These are phyloP conservation scores for Udeniomyces megalosporus DNA, from an alignment of 768 basidiomycete species.

Conservation along the genomic window DNA sequence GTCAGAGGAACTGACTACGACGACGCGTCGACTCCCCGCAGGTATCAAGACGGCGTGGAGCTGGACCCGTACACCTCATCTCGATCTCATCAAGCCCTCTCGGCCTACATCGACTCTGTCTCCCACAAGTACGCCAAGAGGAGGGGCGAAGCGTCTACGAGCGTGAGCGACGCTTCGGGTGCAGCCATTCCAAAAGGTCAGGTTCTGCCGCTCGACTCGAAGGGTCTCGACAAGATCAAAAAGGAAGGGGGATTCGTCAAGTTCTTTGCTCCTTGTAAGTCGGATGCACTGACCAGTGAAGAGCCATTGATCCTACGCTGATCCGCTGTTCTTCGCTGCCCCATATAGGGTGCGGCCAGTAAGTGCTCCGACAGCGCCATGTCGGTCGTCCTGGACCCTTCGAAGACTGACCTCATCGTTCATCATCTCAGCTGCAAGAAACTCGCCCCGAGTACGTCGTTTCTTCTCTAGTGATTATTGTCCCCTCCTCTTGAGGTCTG, in stretches of 20 bases:
- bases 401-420: background rate
- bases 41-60: constrained; percentile 42
- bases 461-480: background rate
- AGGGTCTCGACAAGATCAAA: constrained; percentile 28
- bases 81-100: background rate
- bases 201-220: constrained; percentile 31
- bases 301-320: background rate
- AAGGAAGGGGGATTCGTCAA: constrained; percentile 44
- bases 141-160: too few relatives aligned
- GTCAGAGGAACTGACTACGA: too few relatives aligned
- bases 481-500: background rate
- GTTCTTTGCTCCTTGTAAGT: constrained; percentile 76
- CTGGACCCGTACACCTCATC: constrained; percentile 37
- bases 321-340: background rate
- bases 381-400: background rate
- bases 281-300: background rate
- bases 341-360: constrained; percentile 58
- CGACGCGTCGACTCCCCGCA: too few relatives aligned
- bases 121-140: constrained; percentile 1
- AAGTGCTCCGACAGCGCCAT: constrained; percentile 15
- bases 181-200: too few relatives aligned
- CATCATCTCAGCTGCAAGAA: constrained; percentile 52
- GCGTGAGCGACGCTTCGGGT: too few relatives aligned
- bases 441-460: constrained; percentile 47
- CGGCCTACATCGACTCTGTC: constrained; percentile 1